Base-by-base conservation (phyloP, 768 basidiomycete genomes). In the Mycena epipterygia region DNA sequence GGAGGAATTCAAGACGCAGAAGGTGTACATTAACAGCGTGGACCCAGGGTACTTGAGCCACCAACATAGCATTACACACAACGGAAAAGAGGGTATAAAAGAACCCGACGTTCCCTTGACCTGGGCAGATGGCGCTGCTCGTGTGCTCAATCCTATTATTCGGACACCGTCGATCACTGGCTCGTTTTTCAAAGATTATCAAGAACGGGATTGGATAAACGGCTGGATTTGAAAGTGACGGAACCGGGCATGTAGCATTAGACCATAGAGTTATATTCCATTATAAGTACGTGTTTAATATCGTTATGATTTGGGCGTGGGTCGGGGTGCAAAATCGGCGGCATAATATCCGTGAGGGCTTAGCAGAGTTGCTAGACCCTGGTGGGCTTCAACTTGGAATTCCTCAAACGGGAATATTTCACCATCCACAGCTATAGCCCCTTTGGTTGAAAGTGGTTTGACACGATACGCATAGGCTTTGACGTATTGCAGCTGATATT, bases 381-480 rank as follows among this genome's bases (percentile, higher is more conserved):
- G 84, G 73, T 94, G 90, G 13, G 92, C 90, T 78, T 95, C 93
- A 3, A 96, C 89, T 73, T 93, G 87, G 76, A 89, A 95, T 75
- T 91, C 89, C 76, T 90, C 86, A 72, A 93, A 92, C 13, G 92
- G 92, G 74, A 88, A 91, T 6, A 81, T 75, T 80, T 97, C 95
- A 11, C 95, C 95, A 73, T 97, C 95, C 21, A 97, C 84, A 17
- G 92, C 84, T 21, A 96, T 75, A 73, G 82, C 81, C 2, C 92
- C 92, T 35, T 88, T 83, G 4, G 81, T 58, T 3, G 83, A 76
- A 33, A 89, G 80, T 6, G 93, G 91, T 76, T 89, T 90, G 33
- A 94, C 84, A 27, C 93, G 88, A 78, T 94, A 94, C 6, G 93
- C 90, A 62, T 88, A 81, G 4, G 89, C 93, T 79, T 95, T 94